Evolutionary conservation across 352 stramenopile species (phyloP), one percentile per base, ranked within the genome.

Genomic region (Phytopythium kandeliae): DNA sequence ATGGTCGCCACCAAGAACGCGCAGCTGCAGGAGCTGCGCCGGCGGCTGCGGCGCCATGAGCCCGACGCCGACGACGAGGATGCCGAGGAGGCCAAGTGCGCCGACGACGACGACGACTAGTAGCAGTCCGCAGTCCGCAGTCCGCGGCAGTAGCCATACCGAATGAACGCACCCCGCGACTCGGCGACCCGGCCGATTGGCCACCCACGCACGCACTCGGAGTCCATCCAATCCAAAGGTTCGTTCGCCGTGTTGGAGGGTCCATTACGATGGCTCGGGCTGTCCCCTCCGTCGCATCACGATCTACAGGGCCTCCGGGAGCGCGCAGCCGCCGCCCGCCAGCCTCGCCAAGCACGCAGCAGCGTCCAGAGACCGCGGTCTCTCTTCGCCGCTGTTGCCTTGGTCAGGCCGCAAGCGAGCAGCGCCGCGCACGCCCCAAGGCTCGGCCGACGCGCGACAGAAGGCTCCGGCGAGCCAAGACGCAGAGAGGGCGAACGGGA

Each of bases 1-100:
- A 86, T 91, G 67, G 77, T 95, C 24, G 71, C 63, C 12, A 64
- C 78, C 51, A 95, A 95, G 65, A 95, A 92, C 61, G 71, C 89
- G 44, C 69, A 91, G 65, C 73, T 94, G 19, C 66, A 68, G 19
- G 74, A 71, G 21, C 57, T 90, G 48, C 78, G 85, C 24, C 64
- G 67, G n/a, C 73, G 79, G 13, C 60, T 95, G 31, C 65, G 79
- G 55, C 73, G 71, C 45, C 93, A 94, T 57, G 85, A 95, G 55
- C 78, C 78, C 0, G 75, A 89, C 57, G 65, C 49, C 37, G 72
- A 62, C 33, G 58, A 67, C 17, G 66, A 51, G 22, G 47, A 83
- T 55, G 67, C 78, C 49, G 69, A 22, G 25, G 71, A 89, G 43
- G 71, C 66, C 33, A 71, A 79, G 51, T 59, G 68, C 45, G 69